Base-by-base conservation (phyloP, 2,329 filamentous ascomycete genomes). In the Fusarium verticillioides region DNA sequence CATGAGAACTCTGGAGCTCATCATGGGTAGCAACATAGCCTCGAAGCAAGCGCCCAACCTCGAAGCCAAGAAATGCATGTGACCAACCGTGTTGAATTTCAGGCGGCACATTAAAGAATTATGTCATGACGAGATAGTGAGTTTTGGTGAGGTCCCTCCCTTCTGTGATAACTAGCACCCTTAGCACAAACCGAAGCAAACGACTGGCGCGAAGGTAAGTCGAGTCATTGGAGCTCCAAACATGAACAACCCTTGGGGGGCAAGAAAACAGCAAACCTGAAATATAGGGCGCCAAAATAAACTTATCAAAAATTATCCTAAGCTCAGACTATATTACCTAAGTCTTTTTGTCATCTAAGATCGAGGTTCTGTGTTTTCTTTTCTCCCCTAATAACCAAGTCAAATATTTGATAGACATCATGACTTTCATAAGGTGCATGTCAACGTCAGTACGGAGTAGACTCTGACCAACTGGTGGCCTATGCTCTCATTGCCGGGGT, bases 11-110 rank as follows among this genome's bases (percentile, higher is more conserved):
- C 50, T 54, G 30, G 18, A 73, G 42, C 58, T 63, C 68, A 66
- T 72, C 63, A 72, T 69, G 64, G 71, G 40, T 49, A 69, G 36
- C 57, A 54, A 60, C 67, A 74, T 66, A 72, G 72, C 69, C 69
- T 63, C 66, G 58, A 69, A 74, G 73, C 60, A 75, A 75, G 74
- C 74, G 74, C 74, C 74, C 62, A 47, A 36, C 70, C 54, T 37
- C 60, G n/a, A 57, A 74, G 73, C 73, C 73, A 75, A 75, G 73
- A 73, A 57, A 57, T 60, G 50, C 37, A 73, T 56, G 66, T 39
- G 37, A 39, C 37, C 37, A 39, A 39, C 18, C 18, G 72, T 21
- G 21, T 26, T 49, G 40, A 47, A 21, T 52, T 58, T 59, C 23
- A 11, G 30, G 21, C 13, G 30, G 16, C 57, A 37, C 15, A 37